Conservation (phyloP, 2,329 filamentous ascomycete species). For the Hawksworthiomyces lignivorus region DNA sequence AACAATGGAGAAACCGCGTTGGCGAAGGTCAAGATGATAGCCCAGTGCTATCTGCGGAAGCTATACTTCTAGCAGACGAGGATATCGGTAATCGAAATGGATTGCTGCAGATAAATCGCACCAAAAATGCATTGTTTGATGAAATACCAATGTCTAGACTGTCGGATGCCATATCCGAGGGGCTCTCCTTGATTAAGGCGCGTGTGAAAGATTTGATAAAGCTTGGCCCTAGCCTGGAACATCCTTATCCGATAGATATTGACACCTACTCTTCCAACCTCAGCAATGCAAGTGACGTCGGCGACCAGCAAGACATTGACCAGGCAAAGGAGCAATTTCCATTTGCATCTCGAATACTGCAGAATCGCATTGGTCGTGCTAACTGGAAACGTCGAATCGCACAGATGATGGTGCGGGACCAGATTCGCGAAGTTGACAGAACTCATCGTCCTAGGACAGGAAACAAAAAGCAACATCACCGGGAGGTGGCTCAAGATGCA, state of each 20-base stretch:
- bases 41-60: not conserved
- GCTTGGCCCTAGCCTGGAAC: slow-evolving; percentile 13
- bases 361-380: slow-evolving; percentile 11
- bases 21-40: not conserved
- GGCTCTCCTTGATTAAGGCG: slow-evolving; percentile 5
- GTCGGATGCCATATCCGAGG: too few relatives aligned
- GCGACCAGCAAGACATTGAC: slow-evolving; percentile 12
- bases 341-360: slow-evolving; percentile 10
- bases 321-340: slow-evolving; percentile 12
- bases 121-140: too few relatives aligned
- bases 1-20: slow-evolving; percentile 3
- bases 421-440: slow-evolving; percentile 9
- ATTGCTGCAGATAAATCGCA: not conserved
- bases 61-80: not conserved
- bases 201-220: slow-evolving; percentile 9
- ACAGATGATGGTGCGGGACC: slow-evolving; percentile 8
- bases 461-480: slow-evolving; percentile 6
- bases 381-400: slow-evolving; percentile 13
- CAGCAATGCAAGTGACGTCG: slow-evolving; percentile 10
- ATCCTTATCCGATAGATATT: slow-evolving; percentile 13
- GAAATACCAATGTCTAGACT: too few relatives aligned
- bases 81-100: not conserved
- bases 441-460: not conserved
- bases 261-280: slow-evolving; percentile 10
- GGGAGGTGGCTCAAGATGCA: slow-evolving; percentile 13